Conservation (phyloP, 2,329 filamentous ascomycete species). For the Alternaria triticina region DNA sequence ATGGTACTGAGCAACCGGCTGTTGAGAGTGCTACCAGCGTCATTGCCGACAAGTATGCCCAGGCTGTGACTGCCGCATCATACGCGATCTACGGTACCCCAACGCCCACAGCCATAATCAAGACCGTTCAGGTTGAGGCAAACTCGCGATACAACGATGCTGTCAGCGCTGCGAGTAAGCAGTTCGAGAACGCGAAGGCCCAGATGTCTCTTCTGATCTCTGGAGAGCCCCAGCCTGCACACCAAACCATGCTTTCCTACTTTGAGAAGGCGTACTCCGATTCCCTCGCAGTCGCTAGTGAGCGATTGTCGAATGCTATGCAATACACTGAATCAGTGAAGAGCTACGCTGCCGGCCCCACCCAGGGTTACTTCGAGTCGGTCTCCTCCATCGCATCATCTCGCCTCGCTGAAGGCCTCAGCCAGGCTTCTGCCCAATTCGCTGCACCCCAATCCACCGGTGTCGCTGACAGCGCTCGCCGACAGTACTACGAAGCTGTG, state of each 20-base stretch:
- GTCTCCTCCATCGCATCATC: slow-evolving; percentile 73
- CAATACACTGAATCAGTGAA: slow-evolving; percentile 50
- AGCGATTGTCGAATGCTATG: slow-evolving; percentile 63
- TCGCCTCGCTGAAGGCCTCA: slow-evolving; percentile 72
- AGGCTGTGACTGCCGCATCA: slow-evolving; percentile 66
- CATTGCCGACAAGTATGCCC: slow-evolving; percentile 61
- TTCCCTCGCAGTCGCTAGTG: slow-evolving; percentile 67
- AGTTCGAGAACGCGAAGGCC: slow-evolving; percentile 70
- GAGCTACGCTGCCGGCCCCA: slow-evolving; percentile 49
- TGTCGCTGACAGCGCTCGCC: slow-evolving; percentile 64
- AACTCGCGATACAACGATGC: slow-evolving; percentile 68
- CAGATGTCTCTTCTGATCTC: slow-evolving; percentile 71
- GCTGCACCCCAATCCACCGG: slow-evolving; percentile 68
- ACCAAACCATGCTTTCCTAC: slow-evolving; percentile 72
- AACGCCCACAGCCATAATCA: slow-evolving; percentile 52
- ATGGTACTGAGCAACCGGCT: slow-evolving; percentile 55
- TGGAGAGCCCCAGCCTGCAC: slow-evolving; percentile 71
- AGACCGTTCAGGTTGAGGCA: slow-evolving; percentile 58
- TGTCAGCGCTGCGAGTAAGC: slow-evolving; percentile 68
- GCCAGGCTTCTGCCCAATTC: slow-evolving; percentile 74
- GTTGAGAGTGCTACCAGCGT: slow-evolving; percentile 57
- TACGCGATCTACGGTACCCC: slow-evolving; percentile 62
- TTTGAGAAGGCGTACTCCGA: slow-evolving; percentile 72
- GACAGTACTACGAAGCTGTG: slow-evolving; percentile 79
- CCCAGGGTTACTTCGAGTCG: slow-evolving; percentile 59